These are phyloP conservation scores for Penicillium sclerotiorum DNA, from an alignment of 2,329 filamentous ascomycete species.

Conservation along the genomic window DNA sequence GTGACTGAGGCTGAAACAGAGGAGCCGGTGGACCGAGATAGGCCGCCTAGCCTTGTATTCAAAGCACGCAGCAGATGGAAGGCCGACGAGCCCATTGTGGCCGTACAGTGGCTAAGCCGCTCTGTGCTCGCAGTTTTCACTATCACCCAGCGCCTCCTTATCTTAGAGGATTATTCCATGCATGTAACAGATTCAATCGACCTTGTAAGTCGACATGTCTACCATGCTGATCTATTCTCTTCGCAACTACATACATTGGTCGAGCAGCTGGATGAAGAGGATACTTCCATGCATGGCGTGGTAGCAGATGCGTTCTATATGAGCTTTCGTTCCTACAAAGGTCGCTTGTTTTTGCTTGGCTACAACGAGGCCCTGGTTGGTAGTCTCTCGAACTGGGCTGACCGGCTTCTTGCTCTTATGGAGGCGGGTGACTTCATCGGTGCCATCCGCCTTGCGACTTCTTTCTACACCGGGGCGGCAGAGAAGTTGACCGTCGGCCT, in stretches of 20 bases:
- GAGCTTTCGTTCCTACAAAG: conserved; percentile 96
- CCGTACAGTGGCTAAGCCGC: conserved; percentile 93
- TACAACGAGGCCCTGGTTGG: conserved; percentile 92
- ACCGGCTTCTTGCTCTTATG: conserved; percentile 89
- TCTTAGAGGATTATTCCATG: conserved; percentile 86
- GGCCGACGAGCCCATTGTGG: conserved; percentile 92
- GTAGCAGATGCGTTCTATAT: conserved; percentile 97
- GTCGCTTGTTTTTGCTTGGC: conserved; percentile 87
- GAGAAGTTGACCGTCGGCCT: conserved; percentile 93
- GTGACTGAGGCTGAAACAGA: conserved; percentile 69
- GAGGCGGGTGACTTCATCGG: conserved; percentile 94
- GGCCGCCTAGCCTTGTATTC: conserved; percentile 77
- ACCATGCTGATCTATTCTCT: conserved; percentile 88
- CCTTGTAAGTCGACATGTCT: conserved; percentile 87
- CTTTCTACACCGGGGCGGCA: conserved; percentile 87
- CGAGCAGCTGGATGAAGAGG: conserved; percentile 84
- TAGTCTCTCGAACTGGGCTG: conserved; percentile 94
- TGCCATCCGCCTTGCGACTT: conserved; percentile 85
- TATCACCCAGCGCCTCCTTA: conserved; percentile 88
- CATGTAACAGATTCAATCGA: conserved; percentile 95
- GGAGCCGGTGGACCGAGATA: conserved; percentile 68
- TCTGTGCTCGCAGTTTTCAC: conserved; percentile 91
- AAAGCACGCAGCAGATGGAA: conserved; percentile 84
- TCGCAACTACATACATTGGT: conserved; percentile 80
- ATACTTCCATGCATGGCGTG: conserved; percentile 88